A percentile compares a stretch with the other conserved stretches of the same genome.
Conservation (phyloP, 1,284 basidiomycete species). For the Agroathelia rolfsii region DNA sequence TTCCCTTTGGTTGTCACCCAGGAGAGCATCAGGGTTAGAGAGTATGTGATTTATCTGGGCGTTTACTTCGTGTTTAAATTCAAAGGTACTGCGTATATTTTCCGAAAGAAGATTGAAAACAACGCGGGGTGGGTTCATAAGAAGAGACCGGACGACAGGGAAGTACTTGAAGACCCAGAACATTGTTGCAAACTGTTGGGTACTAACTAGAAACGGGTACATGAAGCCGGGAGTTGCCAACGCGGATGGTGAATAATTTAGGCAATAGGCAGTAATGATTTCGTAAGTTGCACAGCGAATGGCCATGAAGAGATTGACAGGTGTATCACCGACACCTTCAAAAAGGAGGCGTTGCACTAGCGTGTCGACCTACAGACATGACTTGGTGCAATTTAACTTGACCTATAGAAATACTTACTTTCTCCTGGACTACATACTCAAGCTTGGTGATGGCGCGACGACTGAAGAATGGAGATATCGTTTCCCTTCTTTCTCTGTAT, state of each 20-base stretch:
- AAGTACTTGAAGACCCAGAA: constrained; percentile 19
- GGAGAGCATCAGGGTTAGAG: constrained; percentile 16
- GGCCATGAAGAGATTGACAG: constrained; percentile 13
- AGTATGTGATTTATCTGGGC: constrained; percentile 16
- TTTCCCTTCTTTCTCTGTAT: constrained; percentile 19
- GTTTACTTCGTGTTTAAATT: constrained; percentile 2
- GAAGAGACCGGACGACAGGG: no score
- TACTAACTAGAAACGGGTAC: constrained; percentile 16
- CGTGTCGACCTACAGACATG: constrained; percentile 14
- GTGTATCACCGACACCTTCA: constrained; percentile 4
- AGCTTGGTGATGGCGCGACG: constrained; percentile 20
- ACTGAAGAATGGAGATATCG: constrained; percentile 23
- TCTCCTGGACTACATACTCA: constrained; percentile 19
- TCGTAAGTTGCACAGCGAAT: constrained; percentile 16
- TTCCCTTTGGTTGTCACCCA: constrained; percentile 13
- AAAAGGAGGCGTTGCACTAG: constrained; percentile 12
- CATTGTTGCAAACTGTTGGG: constrained; percentile 13
- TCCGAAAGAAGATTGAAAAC: no score
- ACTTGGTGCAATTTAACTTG: no score
- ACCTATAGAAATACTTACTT: no score
- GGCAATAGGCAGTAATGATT: constrained; percentile 21
- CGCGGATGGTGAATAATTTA: constrained; percentile 14
- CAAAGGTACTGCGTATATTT: constrained; percentile 4
- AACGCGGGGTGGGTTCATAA: constrained; percentile 11
- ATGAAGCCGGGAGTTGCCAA: constrained; percentile 17